Percentiles rank a stretch among this genome's conserved stretches.
Evolutionary conservation across 345 rosid species (phyloP).

Genomic region (Brassica juncea): DNA sequence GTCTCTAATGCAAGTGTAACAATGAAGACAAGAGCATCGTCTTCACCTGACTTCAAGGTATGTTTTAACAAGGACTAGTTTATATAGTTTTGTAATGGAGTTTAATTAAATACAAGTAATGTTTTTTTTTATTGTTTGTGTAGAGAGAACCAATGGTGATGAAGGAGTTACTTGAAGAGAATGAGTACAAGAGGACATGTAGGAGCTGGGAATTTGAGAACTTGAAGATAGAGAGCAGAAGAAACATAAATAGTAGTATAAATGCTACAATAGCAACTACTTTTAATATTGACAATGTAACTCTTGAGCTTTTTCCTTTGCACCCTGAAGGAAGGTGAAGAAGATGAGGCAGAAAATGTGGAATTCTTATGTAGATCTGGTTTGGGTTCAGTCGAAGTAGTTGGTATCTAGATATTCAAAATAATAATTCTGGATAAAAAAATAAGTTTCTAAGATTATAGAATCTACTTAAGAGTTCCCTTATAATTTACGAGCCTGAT

Average conservation of each 20-base stretch:
- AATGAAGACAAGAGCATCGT: conserved; percentile 31
- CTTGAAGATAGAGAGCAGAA: conserved; percentile 54
- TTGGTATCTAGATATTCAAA: conserved; percentile 11
- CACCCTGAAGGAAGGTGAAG: conserved; percentile 83
- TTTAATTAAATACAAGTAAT: background rate
- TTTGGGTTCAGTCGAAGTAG: conserved; percentile 24
- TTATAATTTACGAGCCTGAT: conserved; percentile 21
- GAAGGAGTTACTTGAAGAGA: conserved; percentile 47
- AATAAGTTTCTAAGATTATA: background rate
- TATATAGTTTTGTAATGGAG: background rate
- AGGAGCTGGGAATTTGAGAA: conserved; percentile 80
- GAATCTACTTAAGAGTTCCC: conserved; percentile 41
- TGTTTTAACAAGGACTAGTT: background rate
- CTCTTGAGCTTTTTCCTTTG: conserved; percentile 95
- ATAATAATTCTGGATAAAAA: background rate
- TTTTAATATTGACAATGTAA: conserved; percentile 47
- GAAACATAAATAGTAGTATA: conserved; percentile 48
- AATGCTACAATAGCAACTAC: conserved; percentile 19
- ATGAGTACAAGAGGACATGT: conserved; percentile 84
- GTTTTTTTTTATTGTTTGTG: background rate
- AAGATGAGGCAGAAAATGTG: conserved; percentile 26
- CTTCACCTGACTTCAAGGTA: conserved; percentile 57
- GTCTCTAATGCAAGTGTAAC: conserved; percentile 31
- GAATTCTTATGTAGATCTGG: conserved; percentile 42
- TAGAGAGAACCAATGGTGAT: conserved; percentile 45